A percentile compares a stretch with the other conserved stretches of the same genome.
Evolutionary conservation across 305 asterid genomes (phyloP).

Genomic region (Fraxinus dipetala): DNA sequence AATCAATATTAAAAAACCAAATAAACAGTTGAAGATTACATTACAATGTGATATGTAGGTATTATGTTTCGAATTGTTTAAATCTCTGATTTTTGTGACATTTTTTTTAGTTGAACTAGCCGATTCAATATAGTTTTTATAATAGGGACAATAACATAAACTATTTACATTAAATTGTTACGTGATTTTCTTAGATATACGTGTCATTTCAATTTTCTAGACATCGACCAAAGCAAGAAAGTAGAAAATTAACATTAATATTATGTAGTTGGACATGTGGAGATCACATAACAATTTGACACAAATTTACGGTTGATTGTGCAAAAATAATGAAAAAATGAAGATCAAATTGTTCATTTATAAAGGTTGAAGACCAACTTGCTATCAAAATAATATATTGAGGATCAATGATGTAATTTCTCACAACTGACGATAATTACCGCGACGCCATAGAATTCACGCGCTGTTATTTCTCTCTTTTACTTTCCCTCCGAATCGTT

Average conservation of each 20-base stretch:
- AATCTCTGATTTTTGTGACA: too few relatives aligned
- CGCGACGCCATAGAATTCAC: neutral
- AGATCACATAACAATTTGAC: neutral
- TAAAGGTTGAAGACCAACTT: neutral
- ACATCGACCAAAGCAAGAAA: neutral
- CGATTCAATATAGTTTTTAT: too few relatives aligned
- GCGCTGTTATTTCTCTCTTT: neutral
- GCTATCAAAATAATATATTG: neutral
- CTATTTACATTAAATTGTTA: neutral
- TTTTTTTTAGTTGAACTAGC: neutral
- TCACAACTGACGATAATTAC: neutral
- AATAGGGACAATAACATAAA: neutral
- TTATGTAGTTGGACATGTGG: neutral
- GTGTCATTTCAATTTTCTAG: neutral
- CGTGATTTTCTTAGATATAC: too few relatives aligned
- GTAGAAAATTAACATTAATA: too few relatives aligned
- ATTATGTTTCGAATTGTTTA: neutral
- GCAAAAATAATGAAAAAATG: slow-evolving; percentile 26
- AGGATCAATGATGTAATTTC: neutral
- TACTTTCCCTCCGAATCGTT: neutral
- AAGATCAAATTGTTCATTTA: neutral
- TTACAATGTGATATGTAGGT: neutral
- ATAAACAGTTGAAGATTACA: too few relatives aligned
- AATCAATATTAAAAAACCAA: too few relatives aligned
- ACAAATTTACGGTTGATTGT: neutral